Percentiles rank a stretch among this genome's conserved stretches.
Evolutionary conservation across 164 flowering plant genomes (phyloP).

Genomic region (Piper betle): DNA sequence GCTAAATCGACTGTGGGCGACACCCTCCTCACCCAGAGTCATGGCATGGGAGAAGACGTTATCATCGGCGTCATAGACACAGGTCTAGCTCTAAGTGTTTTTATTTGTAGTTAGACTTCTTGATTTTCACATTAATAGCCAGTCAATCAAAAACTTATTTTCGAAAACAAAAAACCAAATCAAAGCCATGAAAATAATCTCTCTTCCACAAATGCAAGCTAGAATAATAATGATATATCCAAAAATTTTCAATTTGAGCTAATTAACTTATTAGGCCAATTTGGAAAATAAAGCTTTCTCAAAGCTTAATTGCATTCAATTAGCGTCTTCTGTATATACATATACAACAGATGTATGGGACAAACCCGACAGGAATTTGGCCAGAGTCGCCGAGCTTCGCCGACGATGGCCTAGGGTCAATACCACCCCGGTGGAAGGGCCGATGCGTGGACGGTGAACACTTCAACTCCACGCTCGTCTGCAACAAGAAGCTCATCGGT

Average conservation of each 20-base stretch:
- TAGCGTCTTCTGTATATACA: not conserved
- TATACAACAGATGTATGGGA: too few relatives aligned
- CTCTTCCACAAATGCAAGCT: too few relatives aligned
- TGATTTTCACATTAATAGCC: conserved; percentile 12
- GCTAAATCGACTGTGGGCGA: not conserved
- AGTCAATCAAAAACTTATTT: too few relatives aligned
- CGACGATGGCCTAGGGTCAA: conserved; percentile 6
- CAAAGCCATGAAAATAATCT: too few relatives aligned
- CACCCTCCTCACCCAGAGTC: conserved; percentile 14
- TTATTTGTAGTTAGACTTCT: too few relatives aligned
- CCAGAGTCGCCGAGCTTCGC: conserved; percentile 10
- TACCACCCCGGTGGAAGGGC: conserved; percentile 8
- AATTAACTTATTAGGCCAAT: too few relatives aligned
- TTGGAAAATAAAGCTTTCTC: too few relatives aligned
- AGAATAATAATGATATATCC: too few relatives aligned
- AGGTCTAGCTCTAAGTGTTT: conserved; percentile 15
- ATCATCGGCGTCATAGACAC: conserved; percentile 40
- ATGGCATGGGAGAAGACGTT: conserved; percentile 23
- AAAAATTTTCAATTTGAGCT: too few relatives aligned
- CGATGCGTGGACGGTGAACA: not conserved
- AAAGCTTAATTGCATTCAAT: too few relatives aligned
- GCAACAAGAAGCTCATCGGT: conserved; percentile 7
- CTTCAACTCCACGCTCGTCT: conserved; percentile 5
- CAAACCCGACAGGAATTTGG: conserved; percentile 2
- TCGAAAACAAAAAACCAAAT: too few relatives aligned